These are phyloP conservation scores for Pythium coloratum DNA, from an alignment of 352 stramenopile species.

Conservation along the genomic window DNA sequence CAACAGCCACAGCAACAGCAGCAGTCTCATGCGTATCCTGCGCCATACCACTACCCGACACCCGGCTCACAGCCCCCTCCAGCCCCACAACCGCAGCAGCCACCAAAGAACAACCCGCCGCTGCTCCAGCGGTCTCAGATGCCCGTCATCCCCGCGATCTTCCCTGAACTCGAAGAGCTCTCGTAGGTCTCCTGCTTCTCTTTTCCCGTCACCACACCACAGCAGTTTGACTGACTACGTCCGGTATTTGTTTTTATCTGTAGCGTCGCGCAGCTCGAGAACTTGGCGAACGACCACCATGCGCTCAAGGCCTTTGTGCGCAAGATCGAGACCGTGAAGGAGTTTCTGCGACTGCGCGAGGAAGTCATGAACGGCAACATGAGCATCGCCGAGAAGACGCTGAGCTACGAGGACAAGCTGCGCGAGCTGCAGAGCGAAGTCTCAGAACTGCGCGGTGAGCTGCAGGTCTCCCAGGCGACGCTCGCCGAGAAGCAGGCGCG, in stretches of 20 bases:
- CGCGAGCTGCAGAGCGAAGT: constrained; percentile 54
- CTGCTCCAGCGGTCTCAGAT: constrained; percentile 67
- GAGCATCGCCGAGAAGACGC: constrained; percentile 66
- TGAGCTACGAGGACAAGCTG: constrained; percentile 55
- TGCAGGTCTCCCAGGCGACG: constrained; percentile 54
- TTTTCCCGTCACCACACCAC: background rate
- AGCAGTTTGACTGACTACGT: constrained; percentile 2
- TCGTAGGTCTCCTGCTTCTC: constrained; percentile 43
- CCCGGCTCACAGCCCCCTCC: constrained; percentile 20
- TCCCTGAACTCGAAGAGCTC: constrained; percentile 74
- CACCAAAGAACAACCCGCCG: constrained; percentile 36
- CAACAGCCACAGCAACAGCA: constrained; percentile 7
- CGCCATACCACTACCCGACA: constrained; percentile 29
- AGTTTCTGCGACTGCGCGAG: constrained; percentile 72
- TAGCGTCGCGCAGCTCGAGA: constrained; percentile 62
- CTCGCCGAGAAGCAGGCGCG: constrained; percentile 68
- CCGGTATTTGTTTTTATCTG: background rate
- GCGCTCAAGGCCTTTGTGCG: constrained; percentile 65
- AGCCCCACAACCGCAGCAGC: constrained; percentile 34
- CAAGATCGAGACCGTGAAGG: constrained; percentile 56
- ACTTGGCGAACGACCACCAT: constrained; percentile 55
- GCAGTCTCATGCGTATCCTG: constrained; percentile 11
- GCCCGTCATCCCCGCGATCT: constrained; percentile 69
- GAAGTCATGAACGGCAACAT: constrained; percentile 82
- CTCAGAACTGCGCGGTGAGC: constrained; percentile 39